These are phyloP conservation scores for Colletotrichum sp. DNA, from an alignment of 2,329 filamentous ascomycete species.

Conservation along the genomic window DNA sequence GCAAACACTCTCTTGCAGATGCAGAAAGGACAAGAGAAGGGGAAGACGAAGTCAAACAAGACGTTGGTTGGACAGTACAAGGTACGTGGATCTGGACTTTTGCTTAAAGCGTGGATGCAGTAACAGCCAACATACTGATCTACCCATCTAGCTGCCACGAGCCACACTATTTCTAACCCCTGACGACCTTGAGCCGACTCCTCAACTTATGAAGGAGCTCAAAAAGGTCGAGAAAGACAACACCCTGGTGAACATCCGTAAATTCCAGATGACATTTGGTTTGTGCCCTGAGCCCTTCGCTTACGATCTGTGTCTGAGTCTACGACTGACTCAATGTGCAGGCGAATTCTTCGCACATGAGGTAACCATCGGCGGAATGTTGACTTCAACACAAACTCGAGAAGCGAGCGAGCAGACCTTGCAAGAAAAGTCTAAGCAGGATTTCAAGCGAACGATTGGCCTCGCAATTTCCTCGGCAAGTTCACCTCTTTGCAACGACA, in stretches of 20 bases:
- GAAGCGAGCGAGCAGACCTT: background rate
- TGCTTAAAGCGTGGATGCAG: background rate
- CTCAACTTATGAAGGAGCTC: background rate
- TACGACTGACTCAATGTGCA: background rate
- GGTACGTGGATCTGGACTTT: background rate
- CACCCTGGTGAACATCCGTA: background rate
- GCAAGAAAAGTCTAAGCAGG: background rate
- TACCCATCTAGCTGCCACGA: background rate
- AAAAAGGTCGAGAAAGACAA: background rate
- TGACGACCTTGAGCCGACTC: background rate
- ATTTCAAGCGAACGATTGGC: background rate
- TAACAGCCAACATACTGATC: background rate
- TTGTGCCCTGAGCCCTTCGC: background rate
- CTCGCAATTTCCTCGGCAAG: background rate
- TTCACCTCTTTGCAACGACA: background rate
- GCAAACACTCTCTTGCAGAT: background rate
- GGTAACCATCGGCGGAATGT: background rate
- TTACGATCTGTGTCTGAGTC: background rate
- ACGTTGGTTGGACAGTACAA: background rate
- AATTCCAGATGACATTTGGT: background rate
- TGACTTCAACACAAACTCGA: background rate
- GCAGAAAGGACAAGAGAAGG: background rate
- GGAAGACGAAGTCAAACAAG: background rate
- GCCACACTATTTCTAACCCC: background rate
- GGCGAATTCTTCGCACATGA: slow-evolving; percentile 5